These are phyloP conservation scores for Aspergillus bombycis DNA, from an alignment of 2,329 filamentous ascomycete genomes.

Conservation along the genomic window DNA sequence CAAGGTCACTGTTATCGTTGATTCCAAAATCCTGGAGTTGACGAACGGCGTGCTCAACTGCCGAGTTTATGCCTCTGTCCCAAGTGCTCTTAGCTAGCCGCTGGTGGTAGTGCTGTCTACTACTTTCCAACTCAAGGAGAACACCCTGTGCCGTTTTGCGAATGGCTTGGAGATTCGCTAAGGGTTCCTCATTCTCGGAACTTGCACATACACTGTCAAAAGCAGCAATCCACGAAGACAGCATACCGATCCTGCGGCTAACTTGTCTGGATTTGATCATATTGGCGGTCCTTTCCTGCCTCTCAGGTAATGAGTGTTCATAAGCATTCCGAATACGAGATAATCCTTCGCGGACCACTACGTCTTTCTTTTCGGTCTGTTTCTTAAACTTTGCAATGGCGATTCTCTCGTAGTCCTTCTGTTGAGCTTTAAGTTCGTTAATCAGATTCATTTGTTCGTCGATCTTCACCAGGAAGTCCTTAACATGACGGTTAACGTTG, in stretches of 20 bases:
- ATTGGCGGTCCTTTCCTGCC: constrained; percentile 74
- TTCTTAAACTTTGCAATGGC: constrained; percentile 91
- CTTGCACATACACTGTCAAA: constrained; percentile 82
- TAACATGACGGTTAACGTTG: constrained; percentile 98
- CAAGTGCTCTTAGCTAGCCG: constrained; percentile 78
- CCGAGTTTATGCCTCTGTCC: constrained; percentile 85
- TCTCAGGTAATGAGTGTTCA: constrained; percentile 75
- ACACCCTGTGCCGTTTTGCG: constrained; percentile 89
- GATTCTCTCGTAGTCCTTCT: constrained; percentile 80
- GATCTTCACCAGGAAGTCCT: constrained; percentile 98
- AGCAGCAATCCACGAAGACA: constrained; percentile 91
- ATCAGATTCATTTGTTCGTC: constrained; percentile 98
- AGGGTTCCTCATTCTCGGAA: constrained; percentile 67
- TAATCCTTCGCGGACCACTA: constrained; percentile 74
- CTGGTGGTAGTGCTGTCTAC: constrained; percentile 87
- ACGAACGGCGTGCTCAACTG: constrained; percentile 79
- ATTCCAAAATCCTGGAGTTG: constrained; percentile 74
- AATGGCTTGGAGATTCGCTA: constrained; percentile 71
- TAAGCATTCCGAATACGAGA: constrained; percentile 79
- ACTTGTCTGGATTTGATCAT: constrained; percentile 83
- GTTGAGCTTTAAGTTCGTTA: constrained; percentile 90
- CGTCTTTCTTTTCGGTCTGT: constrained; percentile 81
- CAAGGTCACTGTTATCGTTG: constrained; percentile 68
- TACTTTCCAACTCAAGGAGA: constrained; percentile 83
- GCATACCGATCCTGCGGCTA: constrained; percentile 78